A percentile compares a stretch with the other conserved stretches of the same genome.
phyloP scores from a whole-genome alignment of 352 stramenopile species.

The Blastocystis sp. region DNA sequence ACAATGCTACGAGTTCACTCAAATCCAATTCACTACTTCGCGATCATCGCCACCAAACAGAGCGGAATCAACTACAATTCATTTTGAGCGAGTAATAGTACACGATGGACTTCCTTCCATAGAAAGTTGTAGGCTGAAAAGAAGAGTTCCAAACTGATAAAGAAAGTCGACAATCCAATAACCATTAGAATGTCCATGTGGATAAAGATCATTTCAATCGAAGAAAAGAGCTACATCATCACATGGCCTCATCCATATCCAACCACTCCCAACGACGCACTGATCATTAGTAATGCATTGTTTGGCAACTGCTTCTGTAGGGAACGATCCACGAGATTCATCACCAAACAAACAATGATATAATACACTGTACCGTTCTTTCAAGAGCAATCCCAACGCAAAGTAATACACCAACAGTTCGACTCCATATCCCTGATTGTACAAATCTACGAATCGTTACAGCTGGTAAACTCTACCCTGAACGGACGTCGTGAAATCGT shows the following conservation, averaged over 20 bases:
- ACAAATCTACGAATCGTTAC: background rate
- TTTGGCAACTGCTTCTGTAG: slow-evolving; percentile 20
- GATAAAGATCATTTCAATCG: slow-evolving; percentile 10
- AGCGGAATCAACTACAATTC: slow-evolving; percentile 10
- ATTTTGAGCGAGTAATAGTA: background rate
- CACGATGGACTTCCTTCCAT: slow-evolving; percentile 1
- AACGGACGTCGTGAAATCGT: background rate
- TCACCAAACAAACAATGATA: background rate
- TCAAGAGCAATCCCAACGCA: background rate
- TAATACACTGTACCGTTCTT: background rate
- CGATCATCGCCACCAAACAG: background rate
- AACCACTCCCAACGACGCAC: background rate
- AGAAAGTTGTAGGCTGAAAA: slow-evolving; percentile 5
- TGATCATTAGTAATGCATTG: slow-evolving; percentile 6
- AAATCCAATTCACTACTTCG: background rate
- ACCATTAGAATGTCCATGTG: background rate
- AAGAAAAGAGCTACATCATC: background rate
- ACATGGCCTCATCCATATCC: background rate
- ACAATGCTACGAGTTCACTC: background rate
- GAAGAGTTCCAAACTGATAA: slow-evolving; percentile 31
- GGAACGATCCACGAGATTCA: slow-evolving; percentile 5
- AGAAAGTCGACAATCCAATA: background rate
- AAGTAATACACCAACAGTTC: slow-evolving; percentile 23
- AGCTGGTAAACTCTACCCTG: background rate
- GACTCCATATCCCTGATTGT: background rate